A percentile compares a stretch with the other conserved stretches of the same genome.
Evolutionary conservation across 345 rosid species (phyloP).

Genomic region (Lepidium sativum): DNA sequence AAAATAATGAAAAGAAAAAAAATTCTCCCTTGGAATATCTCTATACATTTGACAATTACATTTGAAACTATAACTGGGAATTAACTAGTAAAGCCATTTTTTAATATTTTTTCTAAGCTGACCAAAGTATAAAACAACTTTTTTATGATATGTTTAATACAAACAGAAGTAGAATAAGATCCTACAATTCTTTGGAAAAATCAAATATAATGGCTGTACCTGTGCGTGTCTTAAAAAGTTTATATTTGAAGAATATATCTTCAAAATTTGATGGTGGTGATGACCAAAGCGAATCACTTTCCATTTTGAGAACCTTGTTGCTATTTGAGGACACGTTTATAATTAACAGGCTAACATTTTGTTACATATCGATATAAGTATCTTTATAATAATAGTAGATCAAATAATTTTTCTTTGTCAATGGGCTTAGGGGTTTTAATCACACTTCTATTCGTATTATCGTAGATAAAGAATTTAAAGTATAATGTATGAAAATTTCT

Average conservation of each 20-base stretch:
- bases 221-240: conserved; percentile 21
- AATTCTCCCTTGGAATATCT: neutral
- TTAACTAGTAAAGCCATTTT: neutral
- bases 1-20: neutral
- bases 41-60: neutral
- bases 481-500: no score
- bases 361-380: neutral
- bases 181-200: neutral
- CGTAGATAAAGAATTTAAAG: no score
- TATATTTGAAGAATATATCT: conserved; percentile 5
- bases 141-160: conserved; percentile 7
- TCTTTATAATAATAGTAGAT: neutral
- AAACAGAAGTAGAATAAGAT: conserved; percentile 16
- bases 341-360: neutral
- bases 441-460: no score
- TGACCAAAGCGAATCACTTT: conserved; percentile 18
- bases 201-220: conserved; percentile 20
- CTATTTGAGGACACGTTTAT: neutral
- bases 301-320: neutral
- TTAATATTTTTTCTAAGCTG: conserved; percentile 4
- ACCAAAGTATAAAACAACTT: neutral
- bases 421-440: no score
- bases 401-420: no score
- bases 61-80: neutral
- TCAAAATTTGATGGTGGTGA: conserved; percentile 12